Conservation (phyloP, 129 eudicot species). For the Silybum marianum region DNA sequence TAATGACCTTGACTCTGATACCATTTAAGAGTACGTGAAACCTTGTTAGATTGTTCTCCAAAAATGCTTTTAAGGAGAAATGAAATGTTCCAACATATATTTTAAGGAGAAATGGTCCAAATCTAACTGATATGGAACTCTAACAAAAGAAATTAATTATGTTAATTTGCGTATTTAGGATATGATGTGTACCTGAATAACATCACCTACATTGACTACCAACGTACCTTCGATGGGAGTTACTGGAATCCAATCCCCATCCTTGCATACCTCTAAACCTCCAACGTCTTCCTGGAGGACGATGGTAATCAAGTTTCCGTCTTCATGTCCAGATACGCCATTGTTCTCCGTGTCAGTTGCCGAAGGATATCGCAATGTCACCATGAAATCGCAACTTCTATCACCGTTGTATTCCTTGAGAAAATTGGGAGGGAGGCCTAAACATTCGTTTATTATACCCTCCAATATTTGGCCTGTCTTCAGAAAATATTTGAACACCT, state of each 20-base stretch:
- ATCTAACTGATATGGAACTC: background rate
- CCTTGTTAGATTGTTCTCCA: background rate
- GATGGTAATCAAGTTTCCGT: slow-evolving; percentile 46
- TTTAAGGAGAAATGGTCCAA: background rate
- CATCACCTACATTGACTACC: slow-evolving; percentile 59
- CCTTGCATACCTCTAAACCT: slow-evolving; percentile 55
- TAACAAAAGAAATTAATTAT: background rate
- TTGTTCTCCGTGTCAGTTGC: slow-evolving; percentile 47
- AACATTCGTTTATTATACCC: slow-evolving; percentile 49
- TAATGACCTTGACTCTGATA: background rate
- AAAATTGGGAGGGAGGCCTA: slow-evolving; percentile 50
- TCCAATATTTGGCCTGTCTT: slow-evolving; percentile 43
- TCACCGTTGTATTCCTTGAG: slow-evolving; percentile 49
- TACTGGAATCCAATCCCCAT: slow-evolving; percentile 55
- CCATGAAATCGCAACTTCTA: slow-evolving; percentile 57
- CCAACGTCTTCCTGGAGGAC: slow-evolving; percentile 65
- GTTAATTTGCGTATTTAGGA: background rate
- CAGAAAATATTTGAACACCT: slow-evolving; percentile 42
- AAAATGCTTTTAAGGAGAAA: background rate
- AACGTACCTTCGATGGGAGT: slow-evolving; percentile 45
- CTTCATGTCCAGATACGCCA: slow-evolving; percentile 60
- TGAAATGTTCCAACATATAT: too few species aligned
- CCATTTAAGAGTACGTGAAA: background rate
- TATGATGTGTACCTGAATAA: slow-evolving; percentile 43
- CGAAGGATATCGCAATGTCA: slow-evolving; percentile 38